phyloP scores from a whole-genome alignment of 176 grass and related monocot species.

The Lolium rigidum region DNA sequence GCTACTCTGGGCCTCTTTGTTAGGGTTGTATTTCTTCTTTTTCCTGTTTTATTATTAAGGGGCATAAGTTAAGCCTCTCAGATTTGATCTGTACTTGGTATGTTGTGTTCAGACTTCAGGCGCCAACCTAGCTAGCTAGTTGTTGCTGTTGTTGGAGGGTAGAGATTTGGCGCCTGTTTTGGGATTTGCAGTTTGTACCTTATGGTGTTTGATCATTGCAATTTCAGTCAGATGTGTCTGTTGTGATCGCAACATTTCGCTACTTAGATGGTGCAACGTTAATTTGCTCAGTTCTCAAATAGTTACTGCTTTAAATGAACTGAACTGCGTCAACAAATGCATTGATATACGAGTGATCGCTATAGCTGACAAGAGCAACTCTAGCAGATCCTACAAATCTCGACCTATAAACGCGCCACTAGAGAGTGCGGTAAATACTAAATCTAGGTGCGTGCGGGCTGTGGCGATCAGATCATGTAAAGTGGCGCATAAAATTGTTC shows the following conservation, averaged over 20 bases:
- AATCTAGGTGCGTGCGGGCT: too few species aligned
- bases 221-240: slow-evolving; percentile 14
- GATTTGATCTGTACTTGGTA: slow-evolving; percentile 35
- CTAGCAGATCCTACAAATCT: too few species aligned
- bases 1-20: slow-evolving; percentile 23
- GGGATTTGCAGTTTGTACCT: slow-evolving; percentile 32
- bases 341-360: too few species aligned
- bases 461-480: too few species aligned
- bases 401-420: too few species aligned
- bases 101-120: slow-evolving; percentile 42
- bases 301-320: too few species aligned
- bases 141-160: background rate
- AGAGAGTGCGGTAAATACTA: too few species aligned
- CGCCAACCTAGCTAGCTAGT: slow-evolving; percentile 42
- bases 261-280: background rate
- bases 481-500: too few species aligned
- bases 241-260: background rate
- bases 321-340: too few species aligned
- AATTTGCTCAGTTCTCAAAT: background rate
- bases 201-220: slow-evolving; percentile 15
- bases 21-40: slow-evolving; percentile 20
- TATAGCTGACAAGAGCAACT: too few species aligned
- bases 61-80: slow-evolving; percentile 11
- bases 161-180: slow-evolving; percentile 35
- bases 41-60: background rate